Conservation (phyloP, 306 rosid species). For the Rosa lucieae region DNA sequence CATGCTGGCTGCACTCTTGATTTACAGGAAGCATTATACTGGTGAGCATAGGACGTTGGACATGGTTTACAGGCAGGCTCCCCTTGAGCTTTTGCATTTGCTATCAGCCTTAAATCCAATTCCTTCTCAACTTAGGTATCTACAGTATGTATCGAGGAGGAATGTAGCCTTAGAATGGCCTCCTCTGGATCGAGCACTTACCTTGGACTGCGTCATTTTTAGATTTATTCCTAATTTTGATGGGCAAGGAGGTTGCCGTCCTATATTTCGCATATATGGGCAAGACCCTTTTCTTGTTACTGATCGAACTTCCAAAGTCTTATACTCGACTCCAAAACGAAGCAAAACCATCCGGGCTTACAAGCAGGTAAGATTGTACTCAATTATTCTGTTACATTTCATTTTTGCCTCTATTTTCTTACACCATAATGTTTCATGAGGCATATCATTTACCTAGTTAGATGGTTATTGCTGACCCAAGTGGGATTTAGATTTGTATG, state of each 20-base stretch:
- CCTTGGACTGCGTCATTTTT: constrained; percentile 83
- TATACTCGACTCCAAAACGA: constrained; percentile 69
- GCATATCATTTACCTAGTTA: too few species aligned
- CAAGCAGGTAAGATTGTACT: constrained; percentile 63
- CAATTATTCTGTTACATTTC: not conserved
- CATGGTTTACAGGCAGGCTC: constrained; percentile 89
- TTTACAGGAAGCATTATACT: constrained; percentile 58
- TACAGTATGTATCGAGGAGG: constrained; percentile 86
- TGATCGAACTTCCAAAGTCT: constrained; percentile 57
- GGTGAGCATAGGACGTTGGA: constrained; percentile 93
- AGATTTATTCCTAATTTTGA: constrained; percentile 73
- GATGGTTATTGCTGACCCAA: not conserved
- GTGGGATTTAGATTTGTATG: not conserved
- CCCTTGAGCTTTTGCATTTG: constrained; percentile 73
- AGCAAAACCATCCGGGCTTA: constrained; percentile 53
- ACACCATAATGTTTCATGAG: not conserved
- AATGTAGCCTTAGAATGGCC: constrained; percentile 92
- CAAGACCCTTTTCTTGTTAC: constrained; percentile 62
- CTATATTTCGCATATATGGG: constrained; percentile 78
- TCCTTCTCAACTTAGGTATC: constrained; percentile 88
- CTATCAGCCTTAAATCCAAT: constrained; percentile 70
- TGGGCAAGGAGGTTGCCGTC: constrained; percentile 76
- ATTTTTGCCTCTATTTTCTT: not conserved
- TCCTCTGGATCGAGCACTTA: constrained; percentile 81
- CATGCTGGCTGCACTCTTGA: constrained; percentile 85